phyloP scores from a whole-genome alignment of 202 grass and related monocot species.

The Cymbopogon flexuosus region DNA sequence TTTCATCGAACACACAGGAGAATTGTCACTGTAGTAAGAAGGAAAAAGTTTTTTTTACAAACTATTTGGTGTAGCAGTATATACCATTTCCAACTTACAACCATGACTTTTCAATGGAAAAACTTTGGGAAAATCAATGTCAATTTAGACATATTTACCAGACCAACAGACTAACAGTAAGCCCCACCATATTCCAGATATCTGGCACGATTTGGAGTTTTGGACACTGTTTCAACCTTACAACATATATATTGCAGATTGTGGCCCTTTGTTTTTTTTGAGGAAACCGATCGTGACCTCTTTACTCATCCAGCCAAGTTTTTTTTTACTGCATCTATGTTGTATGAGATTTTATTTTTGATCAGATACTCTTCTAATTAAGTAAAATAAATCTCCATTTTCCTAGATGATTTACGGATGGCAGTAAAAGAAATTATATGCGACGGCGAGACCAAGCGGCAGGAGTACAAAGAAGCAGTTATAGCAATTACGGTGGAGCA shows the following conservation, averaged over 20 bases:
- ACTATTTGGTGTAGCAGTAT: background rate
- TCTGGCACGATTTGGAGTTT: background rate
- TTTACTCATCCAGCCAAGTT: too few relatives aligned
- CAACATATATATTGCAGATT: background rate
- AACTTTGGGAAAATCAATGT: background rate
- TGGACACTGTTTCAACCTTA: background rate
- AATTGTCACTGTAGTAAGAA: background rate
- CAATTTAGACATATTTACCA: conserved; percentile 20
- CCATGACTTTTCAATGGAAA: background rate
- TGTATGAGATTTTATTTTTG: background rate
- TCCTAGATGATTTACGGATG: conserved; percentile 75
- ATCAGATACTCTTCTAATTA: background rate
- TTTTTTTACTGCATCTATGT: background rate
- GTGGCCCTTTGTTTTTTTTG: background rate
- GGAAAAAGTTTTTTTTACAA: background rate
- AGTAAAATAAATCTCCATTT: conserved; percentile 10
- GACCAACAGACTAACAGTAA: background rate
- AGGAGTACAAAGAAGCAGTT: conserved; percentile 71
- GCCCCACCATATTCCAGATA: background rate
- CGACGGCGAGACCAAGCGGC: conserved; percentile 48
- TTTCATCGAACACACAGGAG: background rate
- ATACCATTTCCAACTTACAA: background rate
- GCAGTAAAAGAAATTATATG: conserved; percentile 97
- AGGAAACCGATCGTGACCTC: too few relatives aligned
- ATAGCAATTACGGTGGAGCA: conserved; percentile 85